These are phyloP conservation scores for Ceratopteris richardii DNA, from an alignment of 75 land plant species.

Conservation along the genomic window DNA sequence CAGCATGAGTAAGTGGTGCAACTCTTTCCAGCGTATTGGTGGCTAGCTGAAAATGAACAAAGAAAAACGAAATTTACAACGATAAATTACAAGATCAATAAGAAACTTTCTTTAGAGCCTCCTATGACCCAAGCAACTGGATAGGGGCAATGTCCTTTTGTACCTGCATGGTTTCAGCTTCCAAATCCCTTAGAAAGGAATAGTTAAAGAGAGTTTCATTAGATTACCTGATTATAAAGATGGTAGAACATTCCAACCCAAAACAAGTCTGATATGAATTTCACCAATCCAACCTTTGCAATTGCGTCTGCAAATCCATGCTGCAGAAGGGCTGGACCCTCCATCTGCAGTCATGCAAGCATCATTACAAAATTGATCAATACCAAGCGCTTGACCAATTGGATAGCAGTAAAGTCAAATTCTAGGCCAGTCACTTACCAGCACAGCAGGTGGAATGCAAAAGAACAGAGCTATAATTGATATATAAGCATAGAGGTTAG, in stretches of 20 bases:
- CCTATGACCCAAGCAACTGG: too few relatives aligned
- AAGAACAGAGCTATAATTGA: constrained; percentile 27
- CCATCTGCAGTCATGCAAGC: constrained; percentile 15
- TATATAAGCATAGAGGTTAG: constrained; percentile 38
- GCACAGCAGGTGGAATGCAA: constrained; percentile 33
- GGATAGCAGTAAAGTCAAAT: too few relatives aligned
- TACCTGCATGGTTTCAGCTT: too few relatives aligned
- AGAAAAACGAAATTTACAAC: too few relatives aligned
- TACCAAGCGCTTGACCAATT: too few relatives aligned
- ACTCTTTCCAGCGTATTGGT: constrained; percentile 45
- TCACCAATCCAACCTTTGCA: constrained; percentile 33
- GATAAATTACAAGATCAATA: too few relatives aligned
- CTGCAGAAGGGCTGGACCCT: constrained; percentile 33
- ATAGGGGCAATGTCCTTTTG: too few relatives aligned
- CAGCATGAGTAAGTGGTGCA: constrained; percentile 41
- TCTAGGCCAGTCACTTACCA: constrained; percentile 11
- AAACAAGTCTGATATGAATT: constrained; percentile 39
- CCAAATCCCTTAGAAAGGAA: too few relatives aligned
- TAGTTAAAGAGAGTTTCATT: too few relatives aligned
- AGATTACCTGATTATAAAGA: constrained; percentile 46
- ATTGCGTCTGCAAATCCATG: constrained; percentile 31
- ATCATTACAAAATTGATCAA: too few relatives aligned
- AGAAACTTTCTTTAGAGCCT: too few relatives aligned
- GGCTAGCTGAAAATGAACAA: constrained; percentile 21
- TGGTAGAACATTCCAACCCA: constrained; percentile 58